Evolutionary conservation across 2,329 filamentous ascomycete species (phyloP).

Genomic region (Colletotrichum sp.): DNA sequence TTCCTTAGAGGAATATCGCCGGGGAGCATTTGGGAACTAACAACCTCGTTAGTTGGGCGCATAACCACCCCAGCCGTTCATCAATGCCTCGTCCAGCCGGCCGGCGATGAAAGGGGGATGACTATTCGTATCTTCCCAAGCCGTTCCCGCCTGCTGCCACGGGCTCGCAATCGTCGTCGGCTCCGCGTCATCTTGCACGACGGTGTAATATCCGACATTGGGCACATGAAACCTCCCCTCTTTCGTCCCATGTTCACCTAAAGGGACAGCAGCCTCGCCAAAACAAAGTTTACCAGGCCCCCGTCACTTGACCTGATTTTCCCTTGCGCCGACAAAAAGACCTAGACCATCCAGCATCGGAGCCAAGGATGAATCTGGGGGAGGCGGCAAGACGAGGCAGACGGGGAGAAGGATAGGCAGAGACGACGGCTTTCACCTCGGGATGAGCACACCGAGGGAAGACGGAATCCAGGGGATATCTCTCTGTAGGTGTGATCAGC

Average conservation of each 20-base stretch:
- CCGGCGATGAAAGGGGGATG: not conserved
- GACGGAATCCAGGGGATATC: not conserved
- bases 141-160: not conserved
- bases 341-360: not conserved
- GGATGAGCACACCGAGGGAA: not conserved
- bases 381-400: not conserved
- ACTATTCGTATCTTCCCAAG: not conserved
- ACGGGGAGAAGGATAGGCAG: not conserved
- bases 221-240: conserved; percentile 14
- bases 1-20: not conserved
- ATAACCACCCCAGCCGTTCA: not conserved
- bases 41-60: not conserved
- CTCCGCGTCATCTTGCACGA: conserved; percentile 2
- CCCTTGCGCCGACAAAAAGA: not conserved
- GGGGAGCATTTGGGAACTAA: not conserved
- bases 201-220: conserved; percentile 2
- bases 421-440: not conserved
- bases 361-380: not conserved
- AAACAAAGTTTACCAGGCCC: conserved; percentile 6
- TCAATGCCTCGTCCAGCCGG: not conserved
- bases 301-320: conserved; percentile 10
- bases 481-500: not conserved
- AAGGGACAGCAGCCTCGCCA: conserved; percentile 4
- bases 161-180: conserved; percentile 4
- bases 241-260: conserved; percentile 2